Conservation (phyloP, 2,329 filamentous ascomycete genomes). For the Phialophora tarda region DNA sequence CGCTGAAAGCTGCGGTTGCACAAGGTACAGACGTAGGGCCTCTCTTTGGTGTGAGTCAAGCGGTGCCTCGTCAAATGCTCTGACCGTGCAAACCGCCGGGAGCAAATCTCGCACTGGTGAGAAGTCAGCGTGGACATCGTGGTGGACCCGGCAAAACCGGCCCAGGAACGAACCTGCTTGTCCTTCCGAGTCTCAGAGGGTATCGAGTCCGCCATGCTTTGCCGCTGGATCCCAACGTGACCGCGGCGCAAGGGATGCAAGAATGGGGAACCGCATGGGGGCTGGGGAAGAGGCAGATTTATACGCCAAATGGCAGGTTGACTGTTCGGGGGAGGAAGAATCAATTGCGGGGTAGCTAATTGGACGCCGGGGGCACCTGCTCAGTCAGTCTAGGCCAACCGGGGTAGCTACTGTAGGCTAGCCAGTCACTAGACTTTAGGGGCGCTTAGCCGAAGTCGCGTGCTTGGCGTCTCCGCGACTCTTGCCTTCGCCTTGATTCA, state of each 20-base stretch:
- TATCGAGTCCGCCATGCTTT: neutral
- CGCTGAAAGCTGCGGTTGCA: slow-evolving; percentile 27
- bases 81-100: slow-evolving; percentile 24
- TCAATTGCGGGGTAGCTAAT: neutral
- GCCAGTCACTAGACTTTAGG: neutral
- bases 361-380: too few relatives aligned
- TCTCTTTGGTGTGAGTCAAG: slow-evolving; percentile 31
- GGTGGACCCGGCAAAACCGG: neutral
- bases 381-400: too few relatives aligned
- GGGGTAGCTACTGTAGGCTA: neutral
- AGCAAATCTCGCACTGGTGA: slow-evolving; percentile 27
- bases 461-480: too few relatives aligned
- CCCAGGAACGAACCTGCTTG: neutral
- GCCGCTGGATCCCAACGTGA: neutral
- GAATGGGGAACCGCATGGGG: slow-evolving; percentile 12
- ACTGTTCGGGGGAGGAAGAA: neutral
- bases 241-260: neutral
- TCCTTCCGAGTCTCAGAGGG: slow-evolving; percentile 3
- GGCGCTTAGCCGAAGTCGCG: too few relatives aligned
- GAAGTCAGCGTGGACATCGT: slow-evolving; percentile 3
- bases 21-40: slow-evolving; percentile 19
- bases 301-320: slow-evolving; percentile 2
- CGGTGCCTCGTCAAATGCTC: slow-evolving; percentile 28
- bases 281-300: slow-evolving; percentile 1
- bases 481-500: too few relatives aligned